Evolutionary conservation across 352 stramenopile genomes (phyloP).

Genomic region (Peronosclerospora sorghi): DNA sequence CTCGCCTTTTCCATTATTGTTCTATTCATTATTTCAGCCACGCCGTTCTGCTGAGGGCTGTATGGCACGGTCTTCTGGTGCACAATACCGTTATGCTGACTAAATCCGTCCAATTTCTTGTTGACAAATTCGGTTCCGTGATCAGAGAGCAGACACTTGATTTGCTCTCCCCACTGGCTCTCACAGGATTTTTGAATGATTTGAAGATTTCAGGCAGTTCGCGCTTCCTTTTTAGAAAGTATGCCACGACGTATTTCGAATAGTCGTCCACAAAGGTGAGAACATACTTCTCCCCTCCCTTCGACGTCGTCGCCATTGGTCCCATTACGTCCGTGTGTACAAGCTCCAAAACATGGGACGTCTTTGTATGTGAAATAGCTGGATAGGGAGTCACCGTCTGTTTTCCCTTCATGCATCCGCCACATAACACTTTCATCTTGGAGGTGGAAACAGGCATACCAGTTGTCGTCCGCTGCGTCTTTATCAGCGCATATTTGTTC

Average conservation of each 20-base stretch:
- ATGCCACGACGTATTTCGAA: constrained; percentile 4
- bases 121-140: constrained; percentile 18
- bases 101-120: constrained; percentile 2
- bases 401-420: constrained; percentile 11
- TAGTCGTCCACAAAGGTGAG: constrained; percentile 9
- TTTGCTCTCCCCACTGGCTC: constrained; percentile 7
- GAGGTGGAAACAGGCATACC: neutral
- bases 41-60: constrained; percentile 9
- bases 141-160: constrained; percentile 13
- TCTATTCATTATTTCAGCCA: constrained; percentile 7
- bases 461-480: constrained; percentile 1
- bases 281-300: neutral
- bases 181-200: constrained; percentile 11
- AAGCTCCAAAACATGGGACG: constrained; percentile 3
- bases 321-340: constrained; percentile 5
- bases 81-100: neutral
- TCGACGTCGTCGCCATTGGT: constrained; percentile 6
- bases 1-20: constrained; percentile 1
- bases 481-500: neutral
- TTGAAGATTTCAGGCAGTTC: constrained; percentile 6
- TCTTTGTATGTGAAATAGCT: constrained; percentile 5
- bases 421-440: too few species aligned
- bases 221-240: constrained; percentile 11
- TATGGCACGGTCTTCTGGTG: constrained; percentile 3
- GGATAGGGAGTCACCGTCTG: too few species aligned